Base-by-base conservation (phyloP, 2,329 filamentous ascomycete genomes). In the Magnaporthiopsis incrustans region DNA sequence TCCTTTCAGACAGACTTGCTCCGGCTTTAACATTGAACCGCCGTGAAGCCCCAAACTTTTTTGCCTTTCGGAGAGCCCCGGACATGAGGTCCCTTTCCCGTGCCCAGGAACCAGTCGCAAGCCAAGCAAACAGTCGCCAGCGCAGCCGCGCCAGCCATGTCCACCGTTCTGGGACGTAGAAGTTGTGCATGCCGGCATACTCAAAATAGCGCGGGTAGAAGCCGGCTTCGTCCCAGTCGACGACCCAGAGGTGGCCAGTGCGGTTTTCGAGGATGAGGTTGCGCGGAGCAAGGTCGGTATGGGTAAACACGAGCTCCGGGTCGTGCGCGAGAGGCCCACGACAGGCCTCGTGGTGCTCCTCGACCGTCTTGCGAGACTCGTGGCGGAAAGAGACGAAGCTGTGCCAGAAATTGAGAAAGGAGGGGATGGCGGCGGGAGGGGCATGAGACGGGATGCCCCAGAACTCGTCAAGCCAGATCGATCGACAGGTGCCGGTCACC, bases 331-430 rank as follows among this genome's bases (percentile, higher is more conserved):
- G 33, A 12, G 33, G 30, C 30, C 22, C 8, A 10, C 14, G 11
- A 11, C 30, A 60, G 30, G 30, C 18, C 15, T 27, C 12, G 1
- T n/a, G 30, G 33, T 60, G 58, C 58, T 60, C n/a, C 5, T 33
- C 59, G n/a, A 12, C 59, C 10, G 59, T 60, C 30, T 60, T 60
- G 14, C 30, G 5, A 3, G n/a, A n/a, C 30, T 60, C 27, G 7
- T 60, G 59, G 12, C 59, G 33, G 59, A 60, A 35, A 22, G 59
- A 60, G 33, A 60, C 59, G 30, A 60, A 60, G 33, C 33, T 35
- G 59, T 33, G 5, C 59, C 33, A 60, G 14, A 60, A 60, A 7
- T 60, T 60, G 26, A 35, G 3, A 14, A 35, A 12, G n/a, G 32
- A 58, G 8, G 57, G 26, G 57, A 58, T 58, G 26, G 57, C 57